A percentile compares a stretch with the other conserved stretches of the same genome.
Evolutionary conservation across 2,329 filamentous ascomycete genomes (phyloP).

Genomic region (Fusarium dimerum): DNA sequence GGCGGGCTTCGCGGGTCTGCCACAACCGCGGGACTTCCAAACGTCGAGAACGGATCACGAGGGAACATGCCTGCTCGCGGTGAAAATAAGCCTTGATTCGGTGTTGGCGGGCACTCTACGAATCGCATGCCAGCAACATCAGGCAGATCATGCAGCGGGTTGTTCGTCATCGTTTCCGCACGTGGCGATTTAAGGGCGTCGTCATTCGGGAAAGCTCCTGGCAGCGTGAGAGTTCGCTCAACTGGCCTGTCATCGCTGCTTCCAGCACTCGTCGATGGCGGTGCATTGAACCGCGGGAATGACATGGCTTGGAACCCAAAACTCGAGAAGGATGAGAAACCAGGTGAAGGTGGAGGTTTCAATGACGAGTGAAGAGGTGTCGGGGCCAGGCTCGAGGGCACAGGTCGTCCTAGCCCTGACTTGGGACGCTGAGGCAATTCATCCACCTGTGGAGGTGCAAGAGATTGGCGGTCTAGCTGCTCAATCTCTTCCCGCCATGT

Average conservation of each 20-base stretch:
- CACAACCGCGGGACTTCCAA: constrained; percentile 51
- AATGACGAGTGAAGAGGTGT: constrained; percentile 27
- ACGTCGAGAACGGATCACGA: constrained; percentile 53
- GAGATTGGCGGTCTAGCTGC: constrained; percentile 34
- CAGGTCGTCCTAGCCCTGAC: constrained; percentile 29
- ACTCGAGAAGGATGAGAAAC: constrained; percentile 40
- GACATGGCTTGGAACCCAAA: constrained; percentile 46
- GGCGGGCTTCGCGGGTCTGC: constrained; percentile 74
- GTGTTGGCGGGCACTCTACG: constrained; percentile 53
- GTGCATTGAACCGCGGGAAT: constrained; percentile 25
- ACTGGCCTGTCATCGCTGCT: constrained; percentile 20
- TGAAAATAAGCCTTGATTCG: constrained; percentile 55
- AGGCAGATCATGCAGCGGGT: constrained; percentile 56
- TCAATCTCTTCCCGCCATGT: constrained; percentile 56
- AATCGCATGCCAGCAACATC: constrained; percentile 52
- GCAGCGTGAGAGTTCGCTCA: constrained; percentile 39
- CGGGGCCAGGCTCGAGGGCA: constrained; percentile 8
- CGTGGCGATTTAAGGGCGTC: constrained; percentile 70
- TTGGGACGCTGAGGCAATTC: constrained; percentile 38
- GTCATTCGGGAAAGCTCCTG: constrained; percentile 41
- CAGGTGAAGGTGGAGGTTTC: constrained; percentile 48
- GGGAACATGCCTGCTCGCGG: constrained; percentile 55
- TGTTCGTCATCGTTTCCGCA: constrained; percentile 70
- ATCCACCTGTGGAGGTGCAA: constrained; percentile 20
- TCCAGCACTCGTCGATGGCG: constrained; percentile 4